phyloP scores from a whole-genome alignment of 139 green algal genomes.

The Parachlorella kessleri region DNA sequence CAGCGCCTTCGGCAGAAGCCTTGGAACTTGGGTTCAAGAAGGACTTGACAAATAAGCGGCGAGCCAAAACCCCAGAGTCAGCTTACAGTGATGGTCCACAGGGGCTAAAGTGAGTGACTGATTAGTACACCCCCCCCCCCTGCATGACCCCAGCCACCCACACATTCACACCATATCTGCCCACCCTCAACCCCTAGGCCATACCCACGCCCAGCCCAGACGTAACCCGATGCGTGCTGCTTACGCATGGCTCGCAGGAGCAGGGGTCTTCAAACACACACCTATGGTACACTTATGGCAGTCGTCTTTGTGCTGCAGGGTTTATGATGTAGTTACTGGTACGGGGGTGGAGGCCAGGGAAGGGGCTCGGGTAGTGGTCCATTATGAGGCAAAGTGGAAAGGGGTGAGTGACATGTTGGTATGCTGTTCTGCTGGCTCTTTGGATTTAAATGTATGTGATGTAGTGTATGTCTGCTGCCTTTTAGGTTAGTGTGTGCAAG shows the following conservation, averaged over 20 bases:
- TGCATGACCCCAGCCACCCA: background rate
- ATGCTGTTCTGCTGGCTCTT: too few species aligned
- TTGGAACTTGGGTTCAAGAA: slow-evolving; percentile 32
- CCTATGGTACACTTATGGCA: too few species aligned
- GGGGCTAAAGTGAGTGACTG: slow-evolving; percentile 62
- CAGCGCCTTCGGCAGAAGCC: background rate
- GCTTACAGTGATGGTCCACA: slow-evolving; percentile 61
- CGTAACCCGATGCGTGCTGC: too few species aligned
- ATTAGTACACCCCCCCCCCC: background rate
- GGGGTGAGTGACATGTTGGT: too few species aligned
- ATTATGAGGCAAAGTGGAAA: slow-evolving; percentile 81
- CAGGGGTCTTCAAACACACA: too few species aligned
- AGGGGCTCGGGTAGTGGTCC: slow-evolving; percentile 74
- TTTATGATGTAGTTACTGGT: slow-evolving; percentile 69
- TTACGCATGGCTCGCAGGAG: too few species aligned
- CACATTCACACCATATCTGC: background rate
- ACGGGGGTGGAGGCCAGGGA: slow-evolving; percentile 49
- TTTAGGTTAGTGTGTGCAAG: too few species aligned
- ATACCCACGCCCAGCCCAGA: too few species aligned
- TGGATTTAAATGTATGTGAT: too few species aligned
- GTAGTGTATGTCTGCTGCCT: too few species aligned
- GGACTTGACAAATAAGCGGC: slow-evolving; percentile 48
- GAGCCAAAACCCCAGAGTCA: slow-evolving; percentile 53
- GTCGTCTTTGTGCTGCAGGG: slow-evolving; percentile 44
- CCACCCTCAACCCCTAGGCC: too few species aligned